phyloP scores from a whole-genome alignment of 768 basidiomycete species.

The Hemileccinum impolitum region DNA sequence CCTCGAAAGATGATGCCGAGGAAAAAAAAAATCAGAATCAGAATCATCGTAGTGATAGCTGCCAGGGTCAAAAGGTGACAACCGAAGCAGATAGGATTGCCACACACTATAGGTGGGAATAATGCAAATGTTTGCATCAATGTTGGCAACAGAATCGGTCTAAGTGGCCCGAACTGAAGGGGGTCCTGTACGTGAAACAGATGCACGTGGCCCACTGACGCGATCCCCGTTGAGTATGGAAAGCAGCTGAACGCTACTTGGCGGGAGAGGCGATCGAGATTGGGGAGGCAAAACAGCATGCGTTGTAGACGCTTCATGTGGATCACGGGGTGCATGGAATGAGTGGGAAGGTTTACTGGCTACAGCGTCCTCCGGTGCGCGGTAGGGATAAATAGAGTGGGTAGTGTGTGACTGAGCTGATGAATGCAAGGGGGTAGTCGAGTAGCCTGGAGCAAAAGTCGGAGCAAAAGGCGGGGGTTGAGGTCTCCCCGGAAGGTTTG shows the following conservation, averaged over 20 bases:
- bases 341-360: slow-evolving; percentile 7
- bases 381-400: slow-evolving; percentile 15
- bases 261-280: slow-evolving; percentile 16
- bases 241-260: slow-evolving; percentile 30
- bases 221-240: slow-evolving; percentile 35
- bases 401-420: slow-evolving; percentile 6
- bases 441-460: slow-evolving; percentile 14
- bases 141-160: slow-evolving; percentile 12
- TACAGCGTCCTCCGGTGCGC: slow-evolving; percentile 7
- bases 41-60: neutral
- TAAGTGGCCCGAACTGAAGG: slow-evolving; percentile 24
- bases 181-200: slow-evolving; percentile 7
- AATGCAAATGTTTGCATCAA: slow-evolving; percentile 21
- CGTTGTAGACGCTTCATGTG: slow-evolving; percentile 10
- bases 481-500: slow-evolving; percentile 5
- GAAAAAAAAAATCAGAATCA: slow-evolving; percentile 17
- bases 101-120: slow-evolving; percentile 2
- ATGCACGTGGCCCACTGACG: slow-evolving; percentile 6
- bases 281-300: slow-evolving; percentile 11
- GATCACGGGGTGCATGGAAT: slow-evolving; percentile 11
- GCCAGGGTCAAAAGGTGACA: neutral
- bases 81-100: slow-evolving; percentile 3
- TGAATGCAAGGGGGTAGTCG: slow-evolving; percentile 17
- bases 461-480: slow-evolving; percentile 14
- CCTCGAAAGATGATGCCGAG: slow-evolving; percentile 13